Base-by-base conservation (phyloP, 257 asterid genomes). In the Vinca minor region DNA sequence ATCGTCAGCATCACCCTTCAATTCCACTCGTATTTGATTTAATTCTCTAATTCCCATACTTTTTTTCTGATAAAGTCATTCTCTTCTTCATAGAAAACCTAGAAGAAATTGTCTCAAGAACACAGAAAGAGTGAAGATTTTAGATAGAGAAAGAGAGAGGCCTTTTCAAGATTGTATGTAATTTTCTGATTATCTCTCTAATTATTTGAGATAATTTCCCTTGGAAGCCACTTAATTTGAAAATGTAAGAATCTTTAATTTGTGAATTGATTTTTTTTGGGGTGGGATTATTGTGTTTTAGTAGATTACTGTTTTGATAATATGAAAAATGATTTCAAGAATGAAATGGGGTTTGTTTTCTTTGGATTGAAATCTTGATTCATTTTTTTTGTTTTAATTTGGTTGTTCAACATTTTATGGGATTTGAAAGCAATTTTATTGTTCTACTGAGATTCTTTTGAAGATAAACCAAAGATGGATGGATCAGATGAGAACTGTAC, bases 401-500 rank as follows among this genome's bases (percentile, higher is more conserved):
- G n/a, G n/a, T 59, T 59, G 2, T 2, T 9, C 0, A 29, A n/a
- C n/a, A n/a, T n/a, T 17, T 10, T 2, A 11, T 38, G 32, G 39
- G 34, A 17, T n/a, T 41, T 39, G 20, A 32, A 38, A n/a, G n/a
- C n/a, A n/a, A n/a, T n/a, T n/a, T n/a, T 8, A 21, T 4, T 28
- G 55, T 52, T 34, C 38, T 34, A 34, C n/a, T n/a, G 38, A 34
- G 38, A 2, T 34, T 34, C 7, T 34, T 34, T 34, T 34, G 63
- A 62, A 64, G 56, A 55, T 55, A 36, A 56, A n/a, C n/a, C 68
- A 64, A 75, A 79, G 72, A 88, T 83, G 96, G 84, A 35, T 63
- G 78, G 92, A 83, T 76, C 95, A 45, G 78, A 88, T 45, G 96
- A 91, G 87, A 91, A 86, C 60, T 69, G 35, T 62, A 45, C 70